These are phyloP conservation scores for Isatis tinctoria DNA, from an alignment of 345 rosid species.

Conservation along the genomic window DNA sequence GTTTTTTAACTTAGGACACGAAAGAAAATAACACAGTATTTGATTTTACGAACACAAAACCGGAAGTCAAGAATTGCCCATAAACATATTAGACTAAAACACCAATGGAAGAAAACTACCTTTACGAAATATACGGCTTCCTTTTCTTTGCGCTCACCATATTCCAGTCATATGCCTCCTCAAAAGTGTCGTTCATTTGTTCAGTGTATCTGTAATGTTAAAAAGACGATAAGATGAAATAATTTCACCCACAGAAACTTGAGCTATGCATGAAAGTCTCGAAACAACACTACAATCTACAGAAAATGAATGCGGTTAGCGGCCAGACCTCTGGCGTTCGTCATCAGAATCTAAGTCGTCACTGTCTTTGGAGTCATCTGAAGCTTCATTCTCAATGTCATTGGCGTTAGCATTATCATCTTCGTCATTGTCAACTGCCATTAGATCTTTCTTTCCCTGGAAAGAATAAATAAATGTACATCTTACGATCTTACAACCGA, in stretches of 20 bases:
- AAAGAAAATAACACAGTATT: too few relatives aligned
- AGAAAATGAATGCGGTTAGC: not conserved
- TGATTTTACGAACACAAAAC: too few relatives aligned
- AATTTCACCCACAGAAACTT: not conserved
- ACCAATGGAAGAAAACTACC: too few relatives aligned
- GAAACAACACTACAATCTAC: not conserved
- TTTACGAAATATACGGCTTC: too few relatives aligned
- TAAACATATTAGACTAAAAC: too few relatives aligned
- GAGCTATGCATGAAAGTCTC: constrained; percentile 5
- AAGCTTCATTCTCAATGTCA: constrained; percentile 49
- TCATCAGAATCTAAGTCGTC: constrained; percentile 82
- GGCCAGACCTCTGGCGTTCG: constrained; percentile 58
- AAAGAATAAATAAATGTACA: constrained; percentile 7
- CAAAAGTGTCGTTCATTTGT: constrained; percentile 70
- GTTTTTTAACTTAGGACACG: too few relatives aligned
- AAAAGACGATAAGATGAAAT: not conserved
- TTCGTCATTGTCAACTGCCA: constrained; percentile 65
- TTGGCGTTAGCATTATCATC: constrained; percentile 38
- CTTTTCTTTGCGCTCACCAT: constrained; percentile 63
- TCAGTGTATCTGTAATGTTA: constrained; percentile 60
- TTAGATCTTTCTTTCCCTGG: constrained; percentile 85
- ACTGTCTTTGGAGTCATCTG: constrained; percentile 47
- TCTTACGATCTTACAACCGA: not conserved
- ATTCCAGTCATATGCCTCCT: constrained; percentile 67
- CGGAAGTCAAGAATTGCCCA: too few relatives aligned